Base-by-base conservation (phyloP, 495 filamentous ascomycete species). In the Evernia prunastri region DNA sequence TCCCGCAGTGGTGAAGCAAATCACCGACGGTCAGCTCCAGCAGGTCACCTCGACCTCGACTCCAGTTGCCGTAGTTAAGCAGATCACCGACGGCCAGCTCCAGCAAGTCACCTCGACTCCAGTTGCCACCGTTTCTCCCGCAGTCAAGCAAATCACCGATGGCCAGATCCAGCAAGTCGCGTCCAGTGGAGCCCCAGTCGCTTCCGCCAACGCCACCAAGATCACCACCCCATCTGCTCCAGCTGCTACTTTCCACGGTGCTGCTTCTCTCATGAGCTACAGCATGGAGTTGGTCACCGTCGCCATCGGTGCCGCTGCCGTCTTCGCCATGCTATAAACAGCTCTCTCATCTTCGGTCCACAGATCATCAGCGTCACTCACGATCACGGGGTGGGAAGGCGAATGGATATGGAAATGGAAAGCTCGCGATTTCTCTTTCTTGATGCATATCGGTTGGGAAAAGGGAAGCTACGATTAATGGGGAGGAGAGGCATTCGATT, bases 261-360 rank as follows among this genome's bases (percentile, higher is more conserved):
- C 69, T 39, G 72, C 65, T 53, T 69, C 71, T 35, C 71, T 72
- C 31, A 64, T 77, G 35, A 68, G 72, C 66, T 69, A 60, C 72
- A 78, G 66, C 43, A 70, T 73, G 23, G 75, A 74, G 53, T 67
- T 69, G 8, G 63, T 77, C 49, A 68, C 73, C 29, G 79, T 71
- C 33, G 80, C 74, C 71, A 72, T 74, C 10, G 62, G 78, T 60
- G 79, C 76, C 53, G 72, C 76, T 59, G 80, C 78, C 45, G 78
- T 77, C 42, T 59, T 81, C 49, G 61, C 77, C 56, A 65, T 81
- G 71, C 72, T 80, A 36, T 82, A 77, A 74, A 60, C 42, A 59
- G 42, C 60, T 53, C 12, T n/a, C n/a, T n/a, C n/a, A n/a, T n/a
- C 23, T 29, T 20, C 27, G 5, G 15, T 35, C 58, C 25, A 42